Evolutionary conservation across 306 rosid genomes (phyloP), one percentile per base, ranked within the genome.

Genomic region (Dalbergia oliveri): DNA sequence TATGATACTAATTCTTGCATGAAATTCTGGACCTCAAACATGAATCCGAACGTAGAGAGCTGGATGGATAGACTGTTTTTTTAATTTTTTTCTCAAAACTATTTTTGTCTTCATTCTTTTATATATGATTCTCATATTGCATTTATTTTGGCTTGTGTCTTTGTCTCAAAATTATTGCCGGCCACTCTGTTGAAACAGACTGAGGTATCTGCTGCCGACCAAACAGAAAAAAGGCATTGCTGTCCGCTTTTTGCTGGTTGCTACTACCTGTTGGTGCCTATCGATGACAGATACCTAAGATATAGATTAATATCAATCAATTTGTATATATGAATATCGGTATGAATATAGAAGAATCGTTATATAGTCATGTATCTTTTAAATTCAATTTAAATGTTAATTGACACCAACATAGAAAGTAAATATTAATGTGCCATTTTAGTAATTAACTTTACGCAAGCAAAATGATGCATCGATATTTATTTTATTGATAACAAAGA

Each of bases 211-310:
- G 37, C 53, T 73, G 53, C 15, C 53, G 53, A 11, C 15, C 53
- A 12, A 47, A 47, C 12, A 44, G 12, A 11, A 10, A 47, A 8
- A 10, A 12, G 35, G 21, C 56, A 41, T 57, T 41, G 57, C 19
- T 37, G 13, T 73, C 67, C n/a, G 39, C 53, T 73, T 73, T 26
- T 56, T 57, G 67, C 2, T 8, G 13, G 56, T 73, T 11, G 66
- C 51, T 72, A 19, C 19, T 35, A 56, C 39, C 39, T 6, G 41
- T 53, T 37, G 19, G 41, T 57, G 39, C 41, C 21, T 39, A 11
- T 4, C 13, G n/a, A 19, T 4, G 11, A 57, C 9, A 12, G 19
- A 18, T 33, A 2, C 31, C 31, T 26, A 26, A 54, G 11, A 43
- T 9, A 43, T 8, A 12, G 49, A 7, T 43, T 43, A 8, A 9